Evolutionary conservation across 257 asterid species (phyloP).

Genomic region (Nicotiana noctiflora): DNA sequence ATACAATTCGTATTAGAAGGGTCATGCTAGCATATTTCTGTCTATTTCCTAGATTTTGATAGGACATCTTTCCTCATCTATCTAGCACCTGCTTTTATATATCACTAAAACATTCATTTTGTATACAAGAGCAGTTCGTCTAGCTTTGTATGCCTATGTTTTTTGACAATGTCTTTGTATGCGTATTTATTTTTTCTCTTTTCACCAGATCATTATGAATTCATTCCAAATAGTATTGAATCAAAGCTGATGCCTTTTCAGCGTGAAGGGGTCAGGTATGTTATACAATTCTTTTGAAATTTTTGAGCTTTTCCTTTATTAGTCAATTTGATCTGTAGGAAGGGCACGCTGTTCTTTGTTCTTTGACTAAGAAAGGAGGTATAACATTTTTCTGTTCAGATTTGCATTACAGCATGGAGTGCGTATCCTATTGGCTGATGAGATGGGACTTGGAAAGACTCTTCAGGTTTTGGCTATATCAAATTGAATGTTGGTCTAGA

Average conservation of each 20-base stretch:
- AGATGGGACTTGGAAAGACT: constrained; percentile 99
- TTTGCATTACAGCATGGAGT: constrained; percentile 85
- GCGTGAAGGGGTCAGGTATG: constrained; percentile 88
- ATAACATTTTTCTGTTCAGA: constrained; percentile 34
- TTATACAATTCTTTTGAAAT: constrained; percentile 7
- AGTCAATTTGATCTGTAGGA: neutral
- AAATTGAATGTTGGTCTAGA: no score
- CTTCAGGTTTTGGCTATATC: constrained; percentile 50
- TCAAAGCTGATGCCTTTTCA: constrained; percentile 84
- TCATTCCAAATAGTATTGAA: constrained; percentile 59
- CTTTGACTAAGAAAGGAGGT: neutral
- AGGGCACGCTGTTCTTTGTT: neutral
- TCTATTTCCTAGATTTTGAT: neutral
- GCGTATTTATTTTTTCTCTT: constrained; percentile 15
- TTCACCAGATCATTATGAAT: constrained; percentile 51
- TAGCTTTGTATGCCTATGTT: no score
- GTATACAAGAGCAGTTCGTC: neutral
- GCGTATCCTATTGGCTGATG: constrained; percentile 88
- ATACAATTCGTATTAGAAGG: neutral
- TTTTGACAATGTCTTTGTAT: no score
- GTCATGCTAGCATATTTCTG: neutral
- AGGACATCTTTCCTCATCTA: neutral
- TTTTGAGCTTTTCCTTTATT: constrained; percentile 4
- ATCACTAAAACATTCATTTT: neutral
- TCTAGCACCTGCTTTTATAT: neutral